Conservation (phyloP, 352 stramenopile genomes). For the Pythium dissimile region DNA sequence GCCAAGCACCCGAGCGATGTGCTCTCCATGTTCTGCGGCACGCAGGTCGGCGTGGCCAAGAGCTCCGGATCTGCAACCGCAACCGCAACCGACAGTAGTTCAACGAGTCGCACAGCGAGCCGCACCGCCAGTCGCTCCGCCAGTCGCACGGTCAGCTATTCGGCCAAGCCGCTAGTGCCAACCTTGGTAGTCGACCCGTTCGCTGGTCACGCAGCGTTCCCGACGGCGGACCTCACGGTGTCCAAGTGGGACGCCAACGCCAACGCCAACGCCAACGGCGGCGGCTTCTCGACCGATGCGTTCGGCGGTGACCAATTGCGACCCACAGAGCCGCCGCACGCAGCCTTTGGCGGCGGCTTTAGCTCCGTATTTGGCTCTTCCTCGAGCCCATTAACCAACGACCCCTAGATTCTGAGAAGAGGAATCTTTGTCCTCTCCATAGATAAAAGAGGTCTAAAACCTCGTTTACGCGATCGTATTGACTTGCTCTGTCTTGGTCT, state of each 20-base stretch:
- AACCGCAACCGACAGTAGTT: neutral
- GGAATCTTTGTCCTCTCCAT: too few species aligned
- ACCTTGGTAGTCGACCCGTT: slow-evolving; percentile 12
- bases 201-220: slow-evolving; percentile 2
- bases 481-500: neutral
- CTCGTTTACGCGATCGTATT: neutral
- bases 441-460: neutral
- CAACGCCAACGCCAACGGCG: neutral
- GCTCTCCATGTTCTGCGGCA: slow-evolving; percentile 35
- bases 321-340: slow-evolving; percentile 1
- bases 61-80: neutral
- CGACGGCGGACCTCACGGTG: neutral
- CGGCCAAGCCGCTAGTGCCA: neutral
- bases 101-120: slow-evolving; percentile 9
- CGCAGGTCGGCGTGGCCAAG: neutral
- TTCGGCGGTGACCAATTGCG: slow-evolving; percentile 20
- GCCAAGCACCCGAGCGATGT: slow-evolving; percentile 35
- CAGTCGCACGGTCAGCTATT: slow-evolving; percentile 6
- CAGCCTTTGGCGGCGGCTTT: slow-evolving; percentile 1
- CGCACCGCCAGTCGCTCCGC: slow-evolving; percentile 3
- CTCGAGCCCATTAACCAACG: neutral
- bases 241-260: neutral
- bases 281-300: neutral
- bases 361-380: slow-evolving; percentile 3
- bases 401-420: too few species aligned